Percentiles rank a stretch among this genome's conserved stretches.
Conservation (phyloP, 306 rosid genomes). For the Casuarina cunninghamiana region DNA sequence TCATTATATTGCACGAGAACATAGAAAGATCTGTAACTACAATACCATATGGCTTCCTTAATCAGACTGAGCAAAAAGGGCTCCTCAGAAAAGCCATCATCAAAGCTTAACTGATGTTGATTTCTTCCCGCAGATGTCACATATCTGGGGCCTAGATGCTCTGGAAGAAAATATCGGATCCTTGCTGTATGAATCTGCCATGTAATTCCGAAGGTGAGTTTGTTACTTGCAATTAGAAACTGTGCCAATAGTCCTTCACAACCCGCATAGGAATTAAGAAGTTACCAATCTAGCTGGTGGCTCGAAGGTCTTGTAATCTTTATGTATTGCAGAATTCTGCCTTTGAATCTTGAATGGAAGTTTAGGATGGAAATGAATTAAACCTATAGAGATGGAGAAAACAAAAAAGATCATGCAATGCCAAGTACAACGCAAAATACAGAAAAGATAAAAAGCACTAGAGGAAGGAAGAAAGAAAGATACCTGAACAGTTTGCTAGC, state of each 20-base stretch:
- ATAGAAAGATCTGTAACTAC: background rate
- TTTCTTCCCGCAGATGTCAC: slow-evolving; percentile 40
- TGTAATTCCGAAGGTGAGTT: slow-evolving; percentile 17
- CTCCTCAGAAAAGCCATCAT: slow-evolving; percentile 52
- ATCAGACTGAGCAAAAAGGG: slow-evolving; percentile 54
- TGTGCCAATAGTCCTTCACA: background rate
- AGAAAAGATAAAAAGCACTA: background rate
- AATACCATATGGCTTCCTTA: slow-evolving; percentile 60
- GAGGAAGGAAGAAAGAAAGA: background rate
- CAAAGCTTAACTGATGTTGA: slow-evolving; percentile 37
- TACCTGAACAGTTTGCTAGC: slow-evolving; percentile 40
- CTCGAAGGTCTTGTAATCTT: slow-evolving; percentile 27
- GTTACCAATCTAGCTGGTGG: slow-evolving; percentile 38
- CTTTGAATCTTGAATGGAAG: slow-evolving; percentile 32
- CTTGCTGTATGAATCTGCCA: slow-evolving; percentile 38
- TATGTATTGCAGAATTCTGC: slow-evolving; percentile 17
- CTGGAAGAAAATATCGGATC: slow-evolving; percentile 20
- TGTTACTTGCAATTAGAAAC: slow-evolving; percentile 1
- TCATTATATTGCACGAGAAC: background rate
- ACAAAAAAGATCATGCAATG: background rate
- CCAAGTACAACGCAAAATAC: background rate
- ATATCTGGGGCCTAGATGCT: slow-evolving; percentile 30
- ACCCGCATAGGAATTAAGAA: background rate
- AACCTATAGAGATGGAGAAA: slow-evolving; percentile 25
- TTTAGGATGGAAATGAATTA: slow-evolving; percentile 39